Evolutionary conservation across 2,329 filamentous ascomycete genomes (phyloP).

Genomic region (Arthrobotrys megalospora): DNA sequence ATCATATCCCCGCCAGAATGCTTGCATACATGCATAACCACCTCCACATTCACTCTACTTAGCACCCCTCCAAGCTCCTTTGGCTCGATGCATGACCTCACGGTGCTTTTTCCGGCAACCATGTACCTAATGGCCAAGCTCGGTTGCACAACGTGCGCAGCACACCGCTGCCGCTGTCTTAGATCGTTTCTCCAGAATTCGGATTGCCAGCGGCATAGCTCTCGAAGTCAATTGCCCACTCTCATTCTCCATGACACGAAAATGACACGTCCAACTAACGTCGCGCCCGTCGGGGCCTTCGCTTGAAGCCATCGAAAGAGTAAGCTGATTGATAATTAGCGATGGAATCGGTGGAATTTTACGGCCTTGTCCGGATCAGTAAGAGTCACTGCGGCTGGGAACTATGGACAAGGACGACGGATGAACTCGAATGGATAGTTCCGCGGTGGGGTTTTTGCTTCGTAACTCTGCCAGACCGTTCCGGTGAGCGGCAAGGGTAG

Average conservation of each 20-base stretch:
- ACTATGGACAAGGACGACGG: conserved; percentile 7
- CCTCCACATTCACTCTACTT: conserved; percentile 28
- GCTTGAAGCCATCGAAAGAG: not conserved
- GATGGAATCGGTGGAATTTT: conserved; percentile 7
- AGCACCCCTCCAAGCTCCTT: conserved; percentile 30
- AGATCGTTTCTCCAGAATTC: conserved; percentile 35
- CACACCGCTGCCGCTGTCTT: conserved; percentile 44
- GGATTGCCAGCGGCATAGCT: conserved; percentile 28
- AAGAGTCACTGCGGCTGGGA: conserved; percentile 34
- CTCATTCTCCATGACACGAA: conserved; percentile 39
- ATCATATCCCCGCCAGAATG: conserved; percentile 36
- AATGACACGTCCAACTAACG: conserved; percentile 36
- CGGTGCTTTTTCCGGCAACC: conserved; percentile 45
- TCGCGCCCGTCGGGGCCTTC: conserved; percentile 24
- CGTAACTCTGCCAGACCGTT: conserved; percentile 35
- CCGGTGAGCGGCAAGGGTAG: conserved; percentile 54
- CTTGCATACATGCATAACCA: conserved; percentile 21
- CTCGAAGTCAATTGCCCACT: conserved; percentile 16
- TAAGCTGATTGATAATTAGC: conserved; percentile 37
- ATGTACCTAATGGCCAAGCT: conserved; percentile 53
- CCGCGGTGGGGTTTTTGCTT: conserved; percentile 35
- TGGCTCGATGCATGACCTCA: conserved; percentile 44
- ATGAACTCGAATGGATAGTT: conserved; percentile 28
- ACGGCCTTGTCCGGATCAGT: conserved; percentile 23
- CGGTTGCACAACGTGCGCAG: conserved; percentile 58